These are phyloP conservation scores for Lentinula novae-zelandiae DNA, from an alignment of 1,284 basidiomycete species.

Conservation along the genomic window DNA sequence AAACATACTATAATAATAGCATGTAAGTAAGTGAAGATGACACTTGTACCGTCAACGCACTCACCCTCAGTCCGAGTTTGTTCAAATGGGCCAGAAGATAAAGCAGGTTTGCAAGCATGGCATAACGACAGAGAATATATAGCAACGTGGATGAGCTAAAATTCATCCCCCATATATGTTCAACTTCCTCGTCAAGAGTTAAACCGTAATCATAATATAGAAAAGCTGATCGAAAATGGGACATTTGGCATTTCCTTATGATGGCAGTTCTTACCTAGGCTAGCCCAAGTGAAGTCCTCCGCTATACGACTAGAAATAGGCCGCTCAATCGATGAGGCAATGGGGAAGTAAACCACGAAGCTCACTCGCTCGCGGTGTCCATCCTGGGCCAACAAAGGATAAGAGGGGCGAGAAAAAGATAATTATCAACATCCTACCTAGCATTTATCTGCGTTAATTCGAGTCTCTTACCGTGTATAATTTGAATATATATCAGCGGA, in stretches of 20 bases:
- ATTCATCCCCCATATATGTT: constrained; percentile 21
- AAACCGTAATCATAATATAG: constrained; percentile 22
- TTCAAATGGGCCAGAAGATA: constrained; percentile 21
- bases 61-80: constrained; percentile 16
- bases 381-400: not conserved
- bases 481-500: not conserved
- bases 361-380: not conserved
- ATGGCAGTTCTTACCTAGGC: constrained; percentile 7
- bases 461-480: not conserved
- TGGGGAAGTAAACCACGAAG: not conserved
- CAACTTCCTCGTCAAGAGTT: constrained; percentile 22
- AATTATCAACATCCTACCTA: not conserved
- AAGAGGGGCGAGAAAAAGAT: not conserved
- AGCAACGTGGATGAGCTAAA: constrained; percentile 21
- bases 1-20: not conserved
- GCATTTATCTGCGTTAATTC: not conserved
- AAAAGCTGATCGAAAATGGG: constrained; percentile 12
- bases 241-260: too few relatives aligned
- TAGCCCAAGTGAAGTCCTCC: constrained; percentile 12
- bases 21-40: not conserved
- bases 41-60: not conserved
- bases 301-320: not conserved
- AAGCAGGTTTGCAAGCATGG: constrained; percentile 22
- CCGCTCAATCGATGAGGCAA: not conserved
- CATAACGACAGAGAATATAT: constrained; percentile 23